Evolutionary conservation across 768 basidiomycete species (phyloP), one percentile per base, ranked within the genome.

Genomic region (Boletus barrowsii): DNA sequence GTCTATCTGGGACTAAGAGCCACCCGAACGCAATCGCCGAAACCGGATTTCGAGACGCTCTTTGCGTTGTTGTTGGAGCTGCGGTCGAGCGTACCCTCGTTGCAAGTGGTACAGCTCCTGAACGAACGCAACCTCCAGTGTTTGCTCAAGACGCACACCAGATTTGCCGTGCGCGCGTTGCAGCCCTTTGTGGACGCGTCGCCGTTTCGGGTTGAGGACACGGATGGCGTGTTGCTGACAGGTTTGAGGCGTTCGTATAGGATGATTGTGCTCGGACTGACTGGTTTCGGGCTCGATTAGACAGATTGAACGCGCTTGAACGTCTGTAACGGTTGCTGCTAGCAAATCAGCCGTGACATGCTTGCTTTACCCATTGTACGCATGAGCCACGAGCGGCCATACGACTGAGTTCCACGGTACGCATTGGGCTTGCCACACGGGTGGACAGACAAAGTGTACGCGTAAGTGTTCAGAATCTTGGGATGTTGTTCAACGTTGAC

Each of bases 141-240:
- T 45, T 49, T 69, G 40, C 48, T 66, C 45, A 60, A 46, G 22
- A 42, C 52, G 5, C 62, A 64, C 24, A 47, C 51, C 36, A 57
- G 56, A 47, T 30, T 56, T 36, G 53, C 51, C 6, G 24, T 48
- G 20, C 53, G 44, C 4, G 51, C 36, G n/a, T 51, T 70, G 14
- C 24, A n/a, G 22, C 56, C 51, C 5, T 55, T 56, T 37, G 32
- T 51, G 26, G 54, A 22, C 1, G 51, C 20, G 3, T 1, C 42
- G 8, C 9, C 47, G 2, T 55, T 68, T 29, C 66, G 64, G 14
- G 3, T 68, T 10, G 66, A 70, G 49, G 68, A 70, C 45, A 14
- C 43, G 18, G 53, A 62, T 0, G 60, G 68, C 0, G 22, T 54
- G 42, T 51, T 61, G 18, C 35, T 70, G 20, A 57, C 47, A 66